Percentiles rank a stretch among this genome's conserved stretches.
Conservation (phyloP, 495 filamentous ascomycete genomes). For the Tetracladium marchalianum region DNA sequence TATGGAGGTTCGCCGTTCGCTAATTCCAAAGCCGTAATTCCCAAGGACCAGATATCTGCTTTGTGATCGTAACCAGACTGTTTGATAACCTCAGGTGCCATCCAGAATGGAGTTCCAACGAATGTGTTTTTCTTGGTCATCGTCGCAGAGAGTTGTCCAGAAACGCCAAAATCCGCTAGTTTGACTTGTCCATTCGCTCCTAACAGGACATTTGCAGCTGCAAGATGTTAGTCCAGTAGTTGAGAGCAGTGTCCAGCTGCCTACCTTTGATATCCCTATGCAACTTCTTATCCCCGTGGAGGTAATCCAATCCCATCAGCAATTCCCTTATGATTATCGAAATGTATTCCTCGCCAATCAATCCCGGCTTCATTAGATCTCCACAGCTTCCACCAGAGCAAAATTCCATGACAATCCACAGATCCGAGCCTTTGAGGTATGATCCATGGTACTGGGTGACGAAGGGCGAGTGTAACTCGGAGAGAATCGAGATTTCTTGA, state of each 20-base stretch:
- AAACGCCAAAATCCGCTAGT: constrained; percentile 94
- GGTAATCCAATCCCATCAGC: constrained; percentile 80
- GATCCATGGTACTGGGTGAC: constrained; percentile 97
- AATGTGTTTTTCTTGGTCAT: constrained; percentile 99
- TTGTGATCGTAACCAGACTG: constrained; percentile 98
- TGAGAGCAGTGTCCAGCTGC: neutral
- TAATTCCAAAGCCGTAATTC: constrained; percentile 91
- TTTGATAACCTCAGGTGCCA: constrained; percentile 98
- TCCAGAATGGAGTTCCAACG: constrained; percentile 98
- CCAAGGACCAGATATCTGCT: constrained; percentile 98
- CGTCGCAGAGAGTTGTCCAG: constrained; percentile 93
- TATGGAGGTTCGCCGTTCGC: constrained; percentile 92
- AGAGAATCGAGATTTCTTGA: constrained; percentile 92
- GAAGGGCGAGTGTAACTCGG: constrained; percentile 84
- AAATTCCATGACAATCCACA: constrained; percentile 98
- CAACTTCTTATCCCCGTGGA: constrained; percentile 90
- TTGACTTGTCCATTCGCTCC: constrained; percentile 90
- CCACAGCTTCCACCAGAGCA: constrained; percentile 89
- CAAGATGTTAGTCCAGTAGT: constrained; percentile 8
- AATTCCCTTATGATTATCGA: constrained; percentile 88
- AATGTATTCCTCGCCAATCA: constrained; percentile 90
- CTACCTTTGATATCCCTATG: constrained; percentile 95
- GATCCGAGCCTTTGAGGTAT: constrained; percentile 84
- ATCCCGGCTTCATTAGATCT: constrained; percentile 82
- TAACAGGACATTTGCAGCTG: constrained; percentile 85